Base-by-base conservation (phyloP, 2,329 filamentous ascomycete genomes). In the Apiospora sp. region DNA sequence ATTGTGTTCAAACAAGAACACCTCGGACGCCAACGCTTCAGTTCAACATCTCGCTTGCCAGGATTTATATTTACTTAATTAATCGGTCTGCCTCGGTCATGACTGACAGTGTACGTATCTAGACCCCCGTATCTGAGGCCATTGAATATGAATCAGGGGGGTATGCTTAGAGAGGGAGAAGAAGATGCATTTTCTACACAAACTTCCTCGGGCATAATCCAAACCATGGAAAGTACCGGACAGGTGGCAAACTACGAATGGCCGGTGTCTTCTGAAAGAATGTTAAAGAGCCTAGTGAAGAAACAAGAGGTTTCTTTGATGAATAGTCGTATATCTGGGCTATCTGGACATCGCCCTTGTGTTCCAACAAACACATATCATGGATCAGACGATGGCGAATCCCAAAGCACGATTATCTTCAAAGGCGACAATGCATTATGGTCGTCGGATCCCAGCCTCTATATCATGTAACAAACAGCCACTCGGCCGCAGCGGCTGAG, bases 381-480 rank as follows among this genome's bases (percentile, higher is more conserved):
- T 41, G 19, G 34, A 2, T 12, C 8, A 41, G 58, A 64, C 58
- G 41, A 64, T 64, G 58, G 22, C 58, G 14, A n/a, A n/a, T 19
- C 19, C 58, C 41, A 24, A 64, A 64, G 19, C 58, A 41, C 34
- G 2, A 41, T 2, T 34, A 41, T 19, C 34, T 37, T 41, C 34
- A 64, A 64, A 64, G 58, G 4, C 58, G 34, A 64, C 58, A 64
- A 64, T 64, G 8, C 1, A 41, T 64, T 64, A 22, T 64, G 3
- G 19, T 64, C 10, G 4, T 64, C 30, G 34, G 19, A 64, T 37
- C 30, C 30, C 34, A 64, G 22, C 58, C 16, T 41, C 19, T 64
- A 64, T 64, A 64, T 41, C 58, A 64, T 64, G 19, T 64, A 24
- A 64, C 30, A 41, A 64, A n/a, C 58, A 64, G 58, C 34, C 58